Percentiles rank a stretch among this genome's conserved stretches.
Conservation (phyloP, 2,329 filamentous ascomycete species). For the Phaeosphaeriaceae sp. region DNA sequence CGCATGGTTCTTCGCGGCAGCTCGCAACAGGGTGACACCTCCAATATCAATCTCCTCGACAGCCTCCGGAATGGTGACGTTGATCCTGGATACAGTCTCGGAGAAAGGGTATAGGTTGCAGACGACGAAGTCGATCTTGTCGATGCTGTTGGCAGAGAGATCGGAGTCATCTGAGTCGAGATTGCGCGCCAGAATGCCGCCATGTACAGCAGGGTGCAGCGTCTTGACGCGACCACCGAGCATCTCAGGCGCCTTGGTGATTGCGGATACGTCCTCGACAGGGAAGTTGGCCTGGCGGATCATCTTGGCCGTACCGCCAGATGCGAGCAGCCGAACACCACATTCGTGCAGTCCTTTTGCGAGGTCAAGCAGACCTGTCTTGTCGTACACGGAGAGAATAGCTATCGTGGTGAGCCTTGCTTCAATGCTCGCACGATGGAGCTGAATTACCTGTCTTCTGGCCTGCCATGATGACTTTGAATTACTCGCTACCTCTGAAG, state of each 20-base stretch:
- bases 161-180: constrained; percentile 97
- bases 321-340: constrained; percentile 74
- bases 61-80: constrained; percentile 94
- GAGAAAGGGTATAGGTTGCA: constrained; percentile 99
- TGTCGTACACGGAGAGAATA: constrained; percentile 98
- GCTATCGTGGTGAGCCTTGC: constrained; percentile 55
- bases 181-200: constrained; percentile 90
- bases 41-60: constrained; percentile 98
- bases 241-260: constrained; percentile 95
- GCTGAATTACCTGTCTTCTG: constrained; percentile 46
- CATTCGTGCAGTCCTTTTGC: constrained; percentile 48
- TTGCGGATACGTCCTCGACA: constrained; percentile 97
- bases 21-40: constrained; percentile 93
- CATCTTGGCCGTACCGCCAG: constrained; percentile 93
- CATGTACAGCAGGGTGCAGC: constrained; percentile 85
- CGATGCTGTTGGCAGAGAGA: constrained; percentile 62
- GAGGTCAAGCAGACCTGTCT: constrained; percentile 69
- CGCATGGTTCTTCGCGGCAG: constrained; percentile 96
- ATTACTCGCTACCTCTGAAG: background rate
- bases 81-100: constrained; percentile 95
- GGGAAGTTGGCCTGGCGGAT: constrained; percentile 95
- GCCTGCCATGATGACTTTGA: constrained; percentile 37
- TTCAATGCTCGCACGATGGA: background rate
- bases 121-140: constrained; percentile 60
- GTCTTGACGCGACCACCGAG: constrained; percentile 92